phyloP scores from a whole-genome alignment of 495 filamentous ascomycete species.

The Cairneyella variabilis region DNA sequence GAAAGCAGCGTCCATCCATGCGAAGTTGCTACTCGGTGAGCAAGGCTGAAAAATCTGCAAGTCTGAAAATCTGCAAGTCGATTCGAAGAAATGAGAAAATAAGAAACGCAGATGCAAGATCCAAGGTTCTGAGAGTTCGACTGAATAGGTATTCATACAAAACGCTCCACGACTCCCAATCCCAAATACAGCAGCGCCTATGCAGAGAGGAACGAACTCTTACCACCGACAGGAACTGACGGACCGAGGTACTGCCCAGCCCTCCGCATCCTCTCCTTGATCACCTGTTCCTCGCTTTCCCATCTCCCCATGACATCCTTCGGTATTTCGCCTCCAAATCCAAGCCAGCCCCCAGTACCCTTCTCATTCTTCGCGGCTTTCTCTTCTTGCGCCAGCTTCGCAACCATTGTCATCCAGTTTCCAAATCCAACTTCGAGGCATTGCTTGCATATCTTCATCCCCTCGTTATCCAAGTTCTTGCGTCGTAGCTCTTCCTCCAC shows the following conservation, averaged over 20 bases:
- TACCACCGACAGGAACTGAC: not conserved
- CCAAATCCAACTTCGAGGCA: constrained; percentile 66
- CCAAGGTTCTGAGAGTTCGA: too few species aligned
- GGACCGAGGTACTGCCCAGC: constrained; percentile 16
- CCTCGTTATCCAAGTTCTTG: constrained; percentile 43
- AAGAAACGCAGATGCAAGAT: too few species aligned
- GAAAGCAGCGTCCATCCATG: too few species aligned
- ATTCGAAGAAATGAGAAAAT: too few species aligned
- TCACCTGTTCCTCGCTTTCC: constrained; percentile 50
- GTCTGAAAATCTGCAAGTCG: too few species aligned
- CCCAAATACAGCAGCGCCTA: too few species aligned
- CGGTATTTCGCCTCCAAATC: constrained; percentile 24
- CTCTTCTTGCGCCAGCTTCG: constrained; percentile 28
- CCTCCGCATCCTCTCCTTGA: constrained; percentile 42
- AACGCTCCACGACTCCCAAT: too few species aligned
- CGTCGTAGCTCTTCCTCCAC: constrained; percentile 48
- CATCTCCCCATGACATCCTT: constrained; percentile 36
- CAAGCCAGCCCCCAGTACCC: constrained; percentile 8
- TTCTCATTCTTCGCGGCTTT: constrained; percentile 30
- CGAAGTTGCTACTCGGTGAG: too few species aligned
- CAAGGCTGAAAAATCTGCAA: too few species aligned
- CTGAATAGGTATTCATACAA: too few species aligned
- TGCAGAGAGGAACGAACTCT: too few species aligned
- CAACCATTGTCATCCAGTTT: constrained; percentile 75
- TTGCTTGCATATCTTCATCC: constrained; percentile 59